Evolutionary conservation across 179 eudicot species (phyloP).

Genomic region (Corrigiola litoralis): DNA sequence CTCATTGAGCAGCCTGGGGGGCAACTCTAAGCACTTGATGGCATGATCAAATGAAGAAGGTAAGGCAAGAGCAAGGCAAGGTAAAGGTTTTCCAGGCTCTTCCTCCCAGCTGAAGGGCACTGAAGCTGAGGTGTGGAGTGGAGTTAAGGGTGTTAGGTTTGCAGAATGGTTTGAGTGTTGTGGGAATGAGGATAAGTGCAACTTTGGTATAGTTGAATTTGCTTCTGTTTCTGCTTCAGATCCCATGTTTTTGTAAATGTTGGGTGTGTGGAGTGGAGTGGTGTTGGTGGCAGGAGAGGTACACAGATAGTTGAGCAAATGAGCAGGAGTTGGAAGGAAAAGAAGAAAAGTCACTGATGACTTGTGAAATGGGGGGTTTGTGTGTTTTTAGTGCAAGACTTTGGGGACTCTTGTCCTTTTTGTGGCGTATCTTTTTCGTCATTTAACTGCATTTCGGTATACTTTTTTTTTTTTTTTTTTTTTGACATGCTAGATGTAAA

Average conservation of each 20-base stretch:
- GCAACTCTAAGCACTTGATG: conserved; percentile 41
- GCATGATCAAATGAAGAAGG: neutral
- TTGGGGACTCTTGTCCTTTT: conserved; percentile 11
- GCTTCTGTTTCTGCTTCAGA: conserved; percentile 15
- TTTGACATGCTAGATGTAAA: neutral
- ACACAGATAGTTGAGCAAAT: neutral
- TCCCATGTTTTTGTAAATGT: conserved; percentile 37
- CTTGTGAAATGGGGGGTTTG: neutral
- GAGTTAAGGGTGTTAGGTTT: conserved; percentile 32
- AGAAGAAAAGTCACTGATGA: conserved; percentile 2
- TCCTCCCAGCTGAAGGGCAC: conserved; percentile 81
- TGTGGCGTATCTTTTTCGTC: conserved; percentile 3
- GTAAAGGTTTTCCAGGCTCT: conserved; percentile 69
- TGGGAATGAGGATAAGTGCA: conserved; percentile 33
- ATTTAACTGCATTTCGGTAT: neutral
- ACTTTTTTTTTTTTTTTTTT: neutral
- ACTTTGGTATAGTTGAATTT: conserved; percentile 15
- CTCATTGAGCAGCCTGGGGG: conserved; percentile 46
- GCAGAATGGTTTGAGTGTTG: conserved; percentile 38
- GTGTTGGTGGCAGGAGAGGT: neutral
- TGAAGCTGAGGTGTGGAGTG: conserved; percentile 48
- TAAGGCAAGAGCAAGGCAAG: conserved; percentile 38
- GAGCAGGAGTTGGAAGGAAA: conserved; percentile 2
- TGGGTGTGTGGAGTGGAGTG: neutral
- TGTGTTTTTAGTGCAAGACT: neutral